Base-by-base conservation (phyloP, 164 flowering plant species). In the Euptelea pleiosperma region DNA sequence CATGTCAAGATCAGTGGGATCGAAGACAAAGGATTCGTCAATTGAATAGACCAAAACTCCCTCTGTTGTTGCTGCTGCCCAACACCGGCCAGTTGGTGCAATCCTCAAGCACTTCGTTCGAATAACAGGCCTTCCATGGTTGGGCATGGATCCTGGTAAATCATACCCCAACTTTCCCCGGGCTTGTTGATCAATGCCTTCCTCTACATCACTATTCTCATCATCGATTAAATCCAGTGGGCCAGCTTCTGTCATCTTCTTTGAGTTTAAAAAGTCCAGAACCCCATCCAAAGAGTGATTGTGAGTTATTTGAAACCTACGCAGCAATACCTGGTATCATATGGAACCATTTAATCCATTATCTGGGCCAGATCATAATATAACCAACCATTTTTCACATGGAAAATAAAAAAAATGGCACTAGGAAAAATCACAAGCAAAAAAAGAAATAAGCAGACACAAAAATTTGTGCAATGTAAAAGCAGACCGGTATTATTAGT, bases 61-160 rank as follows among this genome's bases (percentile, higher is more conserved):
- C 64, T 93, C 99, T n/a, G 99, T 93, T 66, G 99, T 93, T 66
- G 99, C 94, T 21, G 99, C 99, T 36, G 88, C 88, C 86, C 91
- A 93, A 62, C 74, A 77, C 34, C 99, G 72, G 10, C 99, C 99
- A 41, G 99, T 93, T 1, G 99, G 99, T n/a, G 99, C 89, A 69
- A 93, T 83, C 70, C 82, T 85, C 62, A 93, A 66, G 77, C 84
- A 81, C 75, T 85, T 90, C 60, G 97, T 93, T 50, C 80, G 75
- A 64, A 86, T 66, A 57, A 81, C 61, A 57, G 97, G 89, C 62
- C 96, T 77, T 52, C 99, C 99, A 40, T 67, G 75, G 70, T 93
- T 93, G 31, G 91, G 81, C 84, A 81, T 67, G 52, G 99, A 75
- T 56, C 99, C 99, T 14, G 99, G 97, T 57, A 93, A 73, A 76